phyloP scores from a whole-genome alignment of 306 rosid genomes.

The Pueraria montana region DNA sequence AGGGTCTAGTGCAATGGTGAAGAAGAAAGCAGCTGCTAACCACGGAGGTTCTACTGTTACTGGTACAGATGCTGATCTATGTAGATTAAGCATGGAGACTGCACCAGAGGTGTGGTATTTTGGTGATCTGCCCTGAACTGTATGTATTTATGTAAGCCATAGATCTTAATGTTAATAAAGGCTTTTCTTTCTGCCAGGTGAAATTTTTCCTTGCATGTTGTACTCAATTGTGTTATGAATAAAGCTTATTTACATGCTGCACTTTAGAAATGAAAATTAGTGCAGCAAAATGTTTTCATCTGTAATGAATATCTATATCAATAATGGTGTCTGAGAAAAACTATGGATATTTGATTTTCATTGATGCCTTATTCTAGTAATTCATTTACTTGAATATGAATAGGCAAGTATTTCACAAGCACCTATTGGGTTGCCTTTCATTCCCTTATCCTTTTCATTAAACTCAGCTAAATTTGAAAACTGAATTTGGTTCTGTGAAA shows the following conservation, averaged over 20 bases:
- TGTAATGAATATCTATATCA: slow-evolving; percentile 14
- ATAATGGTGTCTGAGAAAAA: slow-evolving; percentile 6
- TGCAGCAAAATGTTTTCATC: slow-evolving; percentile 25
- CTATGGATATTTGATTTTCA: slow-evolving; percentile 27
- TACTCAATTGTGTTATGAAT: slow-evolving; percentile 7
- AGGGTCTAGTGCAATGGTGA: slow-evolving; percentile 75
- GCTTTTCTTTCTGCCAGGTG: not conserved
- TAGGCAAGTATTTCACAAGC: no score
- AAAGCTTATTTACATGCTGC: no score
- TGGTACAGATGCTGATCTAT: slow-evolving; percentile 98
- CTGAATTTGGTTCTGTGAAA: slow-evolving; percentile 32
- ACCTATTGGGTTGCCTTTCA: no score
- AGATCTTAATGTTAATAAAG: slow-evolving; percentile 12
- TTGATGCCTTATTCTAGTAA: no score
- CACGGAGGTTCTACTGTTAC: slow-evolving; percentile 94
- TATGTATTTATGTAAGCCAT: slow-evolving; percentile 13
- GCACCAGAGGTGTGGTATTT: slow-evolving; percentile 80
- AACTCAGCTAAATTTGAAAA: no score
- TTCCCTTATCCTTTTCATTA: no score
- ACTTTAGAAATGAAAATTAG: no score
- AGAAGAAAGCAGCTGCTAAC: slow-evolving; percentile 82
- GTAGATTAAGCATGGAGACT: slow-evolving; percentile 99
- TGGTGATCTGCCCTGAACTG: slow-evolving; percentile 33
- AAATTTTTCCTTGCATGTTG: not conserved
- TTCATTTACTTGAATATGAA: no score